Evolutionary conservation across 192 early-diverging fungal species (phyloP), one percentile per base, ranked within the genome.

Genomic region (Physocladia obscura): DNA sequence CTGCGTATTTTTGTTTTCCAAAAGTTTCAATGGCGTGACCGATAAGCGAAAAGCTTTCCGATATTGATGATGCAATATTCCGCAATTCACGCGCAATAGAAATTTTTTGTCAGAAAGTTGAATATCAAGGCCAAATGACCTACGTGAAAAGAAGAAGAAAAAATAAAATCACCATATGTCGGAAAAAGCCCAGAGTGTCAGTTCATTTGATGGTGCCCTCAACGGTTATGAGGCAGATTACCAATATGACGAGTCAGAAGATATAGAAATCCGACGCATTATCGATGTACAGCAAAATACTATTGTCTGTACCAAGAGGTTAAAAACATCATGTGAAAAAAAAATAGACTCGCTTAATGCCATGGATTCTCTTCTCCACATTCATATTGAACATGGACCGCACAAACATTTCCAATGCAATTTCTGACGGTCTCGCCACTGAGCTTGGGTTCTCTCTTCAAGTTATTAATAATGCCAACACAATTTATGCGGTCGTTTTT

Each of bases 311-410:
- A 13, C 36, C 57, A 15, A n/a, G 19, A 13, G 15, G 36, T 8
- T 36, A 30, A 35, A 11, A 35, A 35, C 19, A 1, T 11, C 19
- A 60, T n/a, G 29, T 36, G 15, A 19, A 13, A 15, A 1, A 11
- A 60, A 35, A 22, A 2, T 51, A 69, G 67, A 6, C 24, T 15
- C 67, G 67, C 55, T 35, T 69, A 17, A 69, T 69, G 67, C 67
- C 67, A 11, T 69, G 51, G 54, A 69, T 69, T 47, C 67, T 69
- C 1, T 57, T 69, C 31, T 69, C 67, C 1, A 69, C 67, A 13
- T 69, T 69, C 56, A 69, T 69, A 5, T 31, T 69, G 2, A 69
- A 69, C 38, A 69, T 69, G 67, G 67, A 69, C 29, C 67, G 67
- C 35, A 69, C 67, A 6, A 69, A 69, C 67, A 4, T 69, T 38